A percentile compares a stretch with the other conserved stretches of the same genome.
phyloP scores from a whole-genome alignment of 2,329 filamentous ascomycete genomes.

The Xylariaceae sp. region DNA sequence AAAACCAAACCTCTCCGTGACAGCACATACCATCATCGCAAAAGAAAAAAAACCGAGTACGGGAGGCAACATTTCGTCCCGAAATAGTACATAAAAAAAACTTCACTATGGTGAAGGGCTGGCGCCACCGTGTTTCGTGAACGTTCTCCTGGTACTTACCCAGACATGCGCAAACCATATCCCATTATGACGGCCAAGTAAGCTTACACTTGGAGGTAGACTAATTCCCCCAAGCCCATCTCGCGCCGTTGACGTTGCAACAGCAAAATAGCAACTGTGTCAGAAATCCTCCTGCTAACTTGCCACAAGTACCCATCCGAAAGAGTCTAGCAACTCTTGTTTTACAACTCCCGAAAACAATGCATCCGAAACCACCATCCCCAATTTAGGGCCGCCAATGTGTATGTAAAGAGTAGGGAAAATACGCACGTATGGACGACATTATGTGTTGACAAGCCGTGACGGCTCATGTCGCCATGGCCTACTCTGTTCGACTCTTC shows the following conservation, averaged over 20 bases:
- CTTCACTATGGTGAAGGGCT: background rate
- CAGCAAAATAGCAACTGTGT: too few species aligned
- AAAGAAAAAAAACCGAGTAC: background rate
- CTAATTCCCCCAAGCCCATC: background rate
- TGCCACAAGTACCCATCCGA: background rate
- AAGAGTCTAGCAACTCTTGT: background rate
- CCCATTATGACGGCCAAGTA: background rate
- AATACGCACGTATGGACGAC: background rate
- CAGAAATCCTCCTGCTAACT: background rate
- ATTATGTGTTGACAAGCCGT: background rate
- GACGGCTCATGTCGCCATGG: background rate
- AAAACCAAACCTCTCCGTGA: background rate
- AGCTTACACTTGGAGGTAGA: background rate
- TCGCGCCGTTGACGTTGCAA: background rate
- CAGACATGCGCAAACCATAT: background rate
- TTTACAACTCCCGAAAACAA: constrained; percentile 14
- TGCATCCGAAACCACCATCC: constrained; percentile 10
- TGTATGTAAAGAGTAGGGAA: constrained; percentile 5
- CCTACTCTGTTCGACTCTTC: constrained; percentile 17
- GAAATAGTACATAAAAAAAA: background rate
- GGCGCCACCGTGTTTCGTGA: background rate
- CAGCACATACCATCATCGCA: background rate
- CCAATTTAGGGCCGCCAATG: constrained; percentile 2
- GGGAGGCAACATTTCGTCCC: background rate
- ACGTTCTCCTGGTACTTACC: background rate